Evolutionary conservation across 805 yeast genomes (phyloP).

Genomic region (Saccharomyces jurei): DNA sequence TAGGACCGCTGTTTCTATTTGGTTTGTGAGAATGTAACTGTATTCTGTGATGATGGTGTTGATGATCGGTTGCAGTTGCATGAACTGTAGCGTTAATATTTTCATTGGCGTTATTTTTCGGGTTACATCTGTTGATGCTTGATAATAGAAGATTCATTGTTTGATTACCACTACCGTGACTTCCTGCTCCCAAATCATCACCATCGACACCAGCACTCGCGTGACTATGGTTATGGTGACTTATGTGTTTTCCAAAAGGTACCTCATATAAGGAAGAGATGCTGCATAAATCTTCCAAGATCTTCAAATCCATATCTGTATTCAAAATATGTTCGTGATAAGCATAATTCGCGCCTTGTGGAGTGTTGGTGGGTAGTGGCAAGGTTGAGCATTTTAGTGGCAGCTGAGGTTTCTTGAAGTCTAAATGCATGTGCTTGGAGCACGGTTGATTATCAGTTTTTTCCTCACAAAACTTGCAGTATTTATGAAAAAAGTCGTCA

Average conservation of each 20-base stretch:
- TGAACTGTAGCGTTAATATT: slow-evolving; percentile 3
- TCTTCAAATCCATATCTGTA: slow-evolving; percentile 23
- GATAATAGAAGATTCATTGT: background rate
- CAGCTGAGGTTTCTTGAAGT: background rate
- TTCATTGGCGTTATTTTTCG: background rate
- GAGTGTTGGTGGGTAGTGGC: background rate
- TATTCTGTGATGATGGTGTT: slow-evolving; percentile 35
- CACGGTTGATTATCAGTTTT: slow-evolving; percentile 2
- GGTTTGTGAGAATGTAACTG: slow-evolving; percentile 30
- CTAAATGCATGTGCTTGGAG: background rate
- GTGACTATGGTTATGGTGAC: slow-evolving; percentile 16
- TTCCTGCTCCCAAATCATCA: slow-evolving; percentile 13
- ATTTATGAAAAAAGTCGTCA: slow-evolving; percentile 28
- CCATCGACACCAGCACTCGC: slow-evolving; percentile 8
- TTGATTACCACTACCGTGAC: background rate
- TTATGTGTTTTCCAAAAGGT: slow-evolving; percentile 28
- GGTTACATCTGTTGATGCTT: background rate
- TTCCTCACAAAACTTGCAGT: slow-evolving; percentile 27
- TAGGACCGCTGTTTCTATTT: background rate
- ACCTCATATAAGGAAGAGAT: slow-evolving; percentile 30
- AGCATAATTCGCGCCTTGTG: no score
- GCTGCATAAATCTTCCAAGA: slow-evolving; percentile 27
- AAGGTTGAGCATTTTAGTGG: background rate
- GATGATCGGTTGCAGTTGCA: slow-evolving; percentile 8
- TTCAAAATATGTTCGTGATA: slow-evolving; percentile 19